Conservation (phyloP, 2,329 filamentous ascomycete genomes). For the Mycogone perniciosa region DNA sequence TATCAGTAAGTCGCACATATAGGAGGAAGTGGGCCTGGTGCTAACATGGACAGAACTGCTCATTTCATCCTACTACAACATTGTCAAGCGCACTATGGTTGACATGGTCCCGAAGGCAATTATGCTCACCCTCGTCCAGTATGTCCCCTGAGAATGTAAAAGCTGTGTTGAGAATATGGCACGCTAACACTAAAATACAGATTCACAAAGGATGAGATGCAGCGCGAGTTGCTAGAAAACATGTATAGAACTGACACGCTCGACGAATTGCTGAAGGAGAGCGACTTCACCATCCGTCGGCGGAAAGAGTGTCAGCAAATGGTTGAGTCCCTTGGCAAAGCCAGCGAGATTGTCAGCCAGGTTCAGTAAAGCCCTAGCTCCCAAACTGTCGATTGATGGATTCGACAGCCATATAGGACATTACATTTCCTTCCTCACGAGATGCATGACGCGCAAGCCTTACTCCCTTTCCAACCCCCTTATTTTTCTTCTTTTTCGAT, state of each 20-base stretch:
- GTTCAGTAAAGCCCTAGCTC: slow-evolving; percentile 44
- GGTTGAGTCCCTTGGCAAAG: slow-evolving; percentile 86
- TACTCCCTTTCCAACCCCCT: slow-evolving; percentile 3
- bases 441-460: slow-evolving; percentile 10
- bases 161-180: neutral
- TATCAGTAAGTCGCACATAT: slow-evolving; percentile 63
- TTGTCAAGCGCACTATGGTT: slow-evolving; percentile 96
- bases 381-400: slow-evolving; percentile 6
- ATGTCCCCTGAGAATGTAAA: slow-evolving; percentile 38
- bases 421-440: slow-evolving; percentile 9
- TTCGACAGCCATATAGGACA: slow-evolving; percentile 5
- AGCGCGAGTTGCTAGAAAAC: slow-evolving; percentile 90
- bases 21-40: neutral
- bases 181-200: slow-evolving; percentile 36
- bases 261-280: slow-evolving; percentile 94
- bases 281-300: slow-evolving; percentile 89
- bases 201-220: slow-evolving; percentile 97
- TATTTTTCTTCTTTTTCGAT: slow-evolving; percentile 28
- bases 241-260: slow-evolving; percentile 91
- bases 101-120: slow-evolving; percentile 99
- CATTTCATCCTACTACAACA: slow-evolving; percentile 96
- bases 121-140: slow-evolving; percentile 95
- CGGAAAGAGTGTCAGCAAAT: slow-evolving; percentile 99
- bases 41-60: slow-evolving; percentile 62
- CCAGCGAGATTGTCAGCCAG: slow-evolving; percentile 91